These are phyloP conservation scores for Coniferiporia weirii DNA, from an alignment of 1,284 basidiomycete species.

Conservation along the genomic window DNA sequence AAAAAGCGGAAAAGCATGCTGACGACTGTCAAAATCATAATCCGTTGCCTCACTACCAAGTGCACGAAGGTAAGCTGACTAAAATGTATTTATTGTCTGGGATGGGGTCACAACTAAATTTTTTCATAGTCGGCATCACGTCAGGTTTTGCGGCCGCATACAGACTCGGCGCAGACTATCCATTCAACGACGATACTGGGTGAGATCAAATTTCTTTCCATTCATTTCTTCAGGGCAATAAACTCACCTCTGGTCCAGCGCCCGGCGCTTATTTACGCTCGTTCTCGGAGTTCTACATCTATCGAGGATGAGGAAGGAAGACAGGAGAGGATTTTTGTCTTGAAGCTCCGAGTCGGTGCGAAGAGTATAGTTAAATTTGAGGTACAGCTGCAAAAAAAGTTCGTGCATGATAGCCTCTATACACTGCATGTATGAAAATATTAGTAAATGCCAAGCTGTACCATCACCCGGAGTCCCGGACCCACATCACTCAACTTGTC, in stretches of 20 bases:
- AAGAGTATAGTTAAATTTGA: no score
- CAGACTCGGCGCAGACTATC: constrained; percentile 47
- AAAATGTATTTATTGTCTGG: not conserved
- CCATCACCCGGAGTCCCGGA: no score
- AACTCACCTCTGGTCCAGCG: not conserved
- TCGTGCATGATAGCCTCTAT: no score
- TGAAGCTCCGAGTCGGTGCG: not conserved
- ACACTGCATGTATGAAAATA: no score
- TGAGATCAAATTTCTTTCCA: constrained; percentile 26
- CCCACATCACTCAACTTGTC: no score
- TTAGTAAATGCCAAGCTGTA: no score
- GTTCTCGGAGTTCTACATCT: constrained; percentile 39
- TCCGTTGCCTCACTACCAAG: not conserved
- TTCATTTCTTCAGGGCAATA: not conserved
- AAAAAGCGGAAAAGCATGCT: not conserved
- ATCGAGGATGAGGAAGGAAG: constrained; percentile 28
- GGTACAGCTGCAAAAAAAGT: no score
- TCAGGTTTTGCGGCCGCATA: constrained; percentile 59
- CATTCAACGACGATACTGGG: constrained; percentile 38
- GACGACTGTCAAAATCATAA: not conserved
- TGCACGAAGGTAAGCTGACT: constrained; percentile 17
- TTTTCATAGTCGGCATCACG: constrained; percentile 54
- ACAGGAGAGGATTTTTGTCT: constrained; percentile 28
- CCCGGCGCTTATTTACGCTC: constrained; percentile 38
- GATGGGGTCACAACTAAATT: constrained; percentile 20